Evolutionary conservation across 345 rosid species (phyloP), one percentile per base, ranked within the genome.

Genomic region (Linum lewisii): DNA sequence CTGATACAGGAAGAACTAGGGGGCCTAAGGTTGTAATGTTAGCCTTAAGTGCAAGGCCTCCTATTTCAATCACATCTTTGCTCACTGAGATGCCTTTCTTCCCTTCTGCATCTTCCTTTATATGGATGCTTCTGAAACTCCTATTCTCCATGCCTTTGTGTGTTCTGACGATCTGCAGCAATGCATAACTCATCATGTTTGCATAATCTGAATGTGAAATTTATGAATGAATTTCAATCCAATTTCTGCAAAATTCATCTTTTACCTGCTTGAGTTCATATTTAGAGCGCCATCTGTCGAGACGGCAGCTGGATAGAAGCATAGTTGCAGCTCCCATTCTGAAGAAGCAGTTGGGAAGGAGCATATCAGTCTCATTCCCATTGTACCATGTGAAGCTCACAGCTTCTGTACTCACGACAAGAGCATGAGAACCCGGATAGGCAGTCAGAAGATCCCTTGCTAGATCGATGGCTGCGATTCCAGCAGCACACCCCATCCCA

Each of bases 401-500:
- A 2, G 63, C 80, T 66, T 88, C 88, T 0, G 90, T 79, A 73
- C 86, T 85, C 49, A 83, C 88, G 0, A 80, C 88, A 24, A 83
- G 71, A 3, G 90, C 96, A 10, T 83, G 82, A 6, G 73, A 66
- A 9, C 80, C 76, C 19, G 79, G 90, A 65, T 80, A 68, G 7
- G 78, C 85, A 21, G 64, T 69, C 64, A 85, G 32, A 14, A 84
- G 75, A 66, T 84, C 84, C 70, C 66, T 79, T 1, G 84, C 90
- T 32, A 84, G 66, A 67, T 80, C 90, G 65, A 85, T 65, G 3
- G 90, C 90, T 60, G 83, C 75, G 66, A 83, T 71, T n/a, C 93
- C 93, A 0, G 90, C 90, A 13, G 88, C 68, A 36, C 96, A 85
- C 0, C 94, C 88, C 96, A 83, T 88, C 14, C 90, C 96, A 25